Base-by-base conservation (phyloP, 495 filamentous ascomycete genomes). In the Hyaloscypha hepaticicola region DNA sequence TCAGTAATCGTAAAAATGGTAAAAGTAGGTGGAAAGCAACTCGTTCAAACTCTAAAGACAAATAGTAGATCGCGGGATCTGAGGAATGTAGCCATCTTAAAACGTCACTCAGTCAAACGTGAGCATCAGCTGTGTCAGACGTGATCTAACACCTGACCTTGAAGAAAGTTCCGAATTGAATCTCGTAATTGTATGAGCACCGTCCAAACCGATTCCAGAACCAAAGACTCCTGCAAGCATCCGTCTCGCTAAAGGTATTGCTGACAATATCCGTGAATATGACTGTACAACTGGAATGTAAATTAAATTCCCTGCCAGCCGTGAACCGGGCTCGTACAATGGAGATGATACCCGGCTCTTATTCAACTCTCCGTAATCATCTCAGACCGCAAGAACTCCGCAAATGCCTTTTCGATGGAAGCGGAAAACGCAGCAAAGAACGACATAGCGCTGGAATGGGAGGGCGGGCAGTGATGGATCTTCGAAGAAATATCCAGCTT, bases 391-490 rank as follows among this genome's bases (percentile, higher is more conserved):
- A 85, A 58, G 66, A 76, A 83, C 58, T 80, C 77, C 28, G 72
- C 72, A 68, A 85, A 77, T 12, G 78, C 79, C 16, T 59, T 70
- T 66, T 85, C 80, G 7, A 85, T 77, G 27, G 79, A 80, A 7
- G 72, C 73, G n/a, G 79, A 82, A 60, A 85, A 81, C 16, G 78
- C 76, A 9, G 80, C 74, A 68, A 79, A 84, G 55, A 80, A 76
- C n/a, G 63, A 52, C 66, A 71, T 69, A 1, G 69, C 69, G 31
- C 51, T 62, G 2, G 63, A 66, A 38, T 60, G 62, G 3, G 65
- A 60, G 1, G 63, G 62, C 50, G 65, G 65, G 48, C 61, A 65
- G 29, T 63, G 65, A 49, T 68, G 65, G 22, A 71, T 66, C 21
- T 63, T 59, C 6, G 65, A 63, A 19, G n/a, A 34, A 22, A 71